Evolutionary conservation across 108 stramenopile genomes (phyloP), one percentile per base, ranked within the genome.

Genomic region (Aurantiochytrium sp.): DNA sequence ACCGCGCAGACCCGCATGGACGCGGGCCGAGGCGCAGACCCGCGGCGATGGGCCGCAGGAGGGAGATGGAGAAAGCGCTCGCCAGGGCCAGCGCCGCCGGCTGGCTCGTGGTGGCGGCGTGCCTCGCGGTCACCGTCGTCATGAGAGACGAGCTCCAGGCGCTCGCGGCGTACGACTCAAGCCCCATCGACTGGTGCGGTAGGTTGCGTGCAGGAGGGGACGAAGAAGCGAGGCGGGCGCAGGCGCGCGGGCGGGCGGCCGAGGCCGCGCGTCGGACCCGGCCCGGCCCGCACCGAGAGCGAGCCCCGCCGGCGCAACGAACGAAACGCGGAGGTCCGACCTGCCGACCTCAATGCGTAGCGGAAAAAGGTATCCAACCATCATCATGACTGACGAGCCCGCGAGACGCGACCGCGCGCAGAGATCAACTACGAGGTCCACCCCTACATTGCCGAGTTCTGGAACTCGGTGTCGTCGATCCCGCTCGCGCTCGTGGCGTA

Each of bases 101-200:
- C 55, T 59, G 55, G 55, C 5, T 32, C 55, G 55, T 59, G 8
- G 22, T n/a, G 55, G 55, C 55, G 8, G 55, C 55, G 55, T 12
- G 21, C 8, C 31, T 32, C 21, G 8, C 17, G 10, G 55, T 59
- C 5, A 15, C 22, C 31, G 55, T 12, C 10, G 10, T 59, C 55
- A 59, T 12, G 32, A 32, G 22, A 4, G 22, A 81, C 12, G 41
- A 45, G 69, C 37, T 81, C 10, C 69, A 39, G 69, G 69, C 37
- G 5, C 27, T 39, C 12, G 21, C 69, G 24, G 69, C 69, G 69
- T 81, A 81, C 27, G 69, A 81, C 41, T 81, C 69, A 21, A 81
- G 69, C 42, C 69, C 69, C 24, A 81, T 81, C 22, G 69, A 81
- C 69, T 81, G 69, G 69, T 81, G 69, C 42, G 69, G 69, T 81